These are phyloP conservation scores for Penicillium paxilli DNA, from an alignment of 495 filamentous ascomycete genomes.

Conservation along the genomic window DNA sequence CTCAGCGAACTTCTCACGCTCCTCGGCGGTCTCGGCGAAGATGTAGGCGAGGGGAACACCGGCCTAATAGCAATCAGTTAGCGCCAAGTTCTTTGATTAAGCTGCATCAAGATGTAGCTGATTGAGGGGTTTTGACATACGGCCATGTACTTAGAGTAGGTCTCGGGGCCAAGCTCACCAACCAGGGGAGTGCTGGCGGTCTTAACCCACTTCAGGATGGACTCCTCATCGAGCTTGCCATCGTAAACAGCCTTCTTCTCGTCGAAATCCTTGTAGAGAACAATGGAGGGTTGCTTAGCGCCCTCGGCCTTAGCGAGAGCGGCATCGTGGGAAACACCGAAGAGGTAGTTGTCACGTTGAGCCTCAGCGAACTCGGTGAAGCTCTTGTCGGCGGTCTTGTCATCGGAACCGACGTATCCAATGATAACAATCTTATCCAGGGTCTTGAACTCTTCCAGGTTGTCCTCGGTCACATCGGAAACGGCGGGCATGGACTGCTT, in stretches of 20 bases:
- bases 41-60: conserved; percentile 96
- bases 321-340: conserved; percentile 81
- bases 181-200: conserved; percentile 85
- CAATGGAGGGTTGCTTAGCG: conserved; percentile 80
- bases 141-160: conserved; percentile 95
- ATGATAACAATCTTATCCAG: conserved; percentile 95
- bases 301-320: conserved; percentile 85
- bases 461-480: conserved; percentile 73
- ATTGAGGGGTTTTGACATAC: conserved; percentile 39
- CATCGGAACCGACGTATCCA: conserved; percentile 79
- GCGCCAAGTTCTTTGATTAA: neutral
- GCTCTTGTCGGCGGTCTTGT: conserved; percentile 80
- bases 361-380: conserved; percentile 80
- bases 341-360: conserved; percentile 87
- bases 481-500: conserved; percentile 97
- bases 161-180: conserved; percentile 97
- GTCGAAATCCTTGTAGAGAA: conserved; percentile 97
- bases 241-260: conserved; percentile 88
- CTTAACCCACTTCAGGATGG: conserved; percentile 81
- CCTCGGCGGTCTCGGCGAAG: conserved; percentile 91
- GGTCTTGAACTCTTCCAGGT: conserved; percentile 93
- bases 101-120: neutral
- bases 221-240: conserved; percentile 73
- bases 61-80: conserved; percentile 47
- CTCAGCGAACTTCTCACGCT: conserved; percentile 76